These are phyloP conservation scores for Stemphylium vesicarium DNA, from an alignment of 2,329 filamentous ascomycete species.

Conservation along the genomic window DNA sequence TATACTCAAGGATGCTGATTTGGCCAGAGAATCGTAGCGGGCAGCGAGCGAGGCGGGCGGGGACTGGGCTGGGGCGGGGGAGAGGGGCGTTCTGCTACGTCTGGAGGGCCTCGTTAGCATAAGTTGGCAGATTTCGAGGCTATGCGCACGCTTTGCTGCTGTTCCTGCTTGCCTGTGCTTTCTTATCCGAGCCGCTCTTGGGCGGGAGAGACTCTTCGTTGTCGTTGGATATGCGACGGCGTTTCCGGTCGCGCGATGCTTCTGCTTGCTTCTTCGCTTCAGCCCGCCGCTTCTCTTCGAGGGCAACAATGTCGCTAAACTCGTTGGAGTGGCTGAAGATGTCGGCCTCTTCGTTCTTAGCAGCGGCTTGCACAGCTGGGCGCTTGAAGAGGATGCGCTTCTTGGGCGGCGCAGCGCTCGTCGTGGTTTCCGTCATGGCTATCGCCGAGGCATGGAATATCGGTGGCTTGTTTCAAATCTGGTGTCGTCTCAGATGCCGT, in stretches of 20 bases:
- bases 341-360: conserved; percentile 43
- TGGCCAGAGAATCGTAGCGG: conserved; percentile 40
- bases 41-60: conserved; percentile 31
- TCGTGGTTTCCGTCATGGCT: conserved; percentile 34
- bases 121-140: background rate
- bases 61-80: conserved; percentile 22
- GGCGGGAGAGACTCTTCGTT: conserved; percentile 13
- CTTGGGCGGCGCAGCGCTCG: conserved; percentile 36
- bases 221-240: conserved; percentile 32
- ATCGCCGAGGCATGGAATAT: conserved; percentile 20
- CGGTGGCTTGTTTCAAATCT: background rate
- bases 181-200: conserved; percentile 17
- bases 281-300: conserved; percentile 44
- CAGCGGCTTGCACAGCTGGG: conserved; percentile 56
- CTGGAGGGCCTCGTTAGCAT: conserved; percentile 20
- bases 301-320: conserved; percentile 49
- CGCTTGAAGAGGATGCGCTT: conserved; percentile 64
- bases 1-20: conserved; percentile 17
- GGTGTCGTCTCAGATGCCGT: background rate
- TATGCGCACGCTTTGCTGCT: conserved; percentile 27
- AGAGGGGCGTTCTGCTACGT: conserved; percentile 34
- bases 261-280: conserved; percentile 28
- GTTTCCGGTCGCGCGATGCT: conserved; percentile 28
- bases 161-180: conserved; percentile 9
- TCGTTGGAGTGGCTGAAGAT: conserved; percentile 54